Evolutionary conservation across 2,329 filamentous ascomycete species (phyloP), one percentile per base, ranked within the genome.

Genomic region (Neonectria neomacrospora): DNA sequence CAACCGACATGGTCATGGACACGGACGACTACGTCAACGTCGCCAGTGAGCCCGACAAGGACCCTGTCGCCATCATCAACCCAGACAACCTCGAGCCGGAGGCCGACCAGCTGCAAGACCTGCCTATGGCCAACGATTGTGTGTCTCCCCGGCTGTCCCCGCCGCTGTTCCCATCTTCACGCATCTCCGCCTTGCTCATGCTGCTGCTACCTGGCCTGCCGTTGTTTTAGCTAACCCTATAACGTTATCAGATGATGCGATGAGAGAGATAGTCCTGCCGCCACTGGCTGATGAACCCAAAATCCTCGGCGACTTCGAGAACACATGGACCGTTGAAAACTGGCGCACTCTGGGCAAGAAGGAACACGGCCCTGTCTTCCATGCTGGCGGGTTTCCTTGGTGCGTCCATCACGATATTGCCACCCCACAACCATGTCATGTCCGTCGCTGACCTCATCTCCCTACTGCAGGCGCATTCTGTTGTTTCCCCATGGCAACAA

Each of bases 401-500:
- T 94, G 79, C 75, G 87, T 80, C 61, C 55, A 48, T 44, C 26
- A 30, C 42, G 47, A 16, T 20, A 18, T 45, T 64, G 44, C 41
- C 34, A 47, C 22, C 47, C 53, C 54, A 47, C 48, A 47, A 26
- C 50, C 32, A 50, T 54, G 34, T 44, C 32, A 41, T 64, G 34
- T 23, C 22, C 39, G 44, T 34, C 14, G 23, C 68, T 70, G 61
- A 67, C 68, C 74, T 51, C 66, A 54, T 53, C 28, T 44, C 50
- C 44, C 16, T 52, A 37, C 28, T 48, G 22, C 67, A 94, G 91
- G 96, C 91, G 95, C 73, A 91, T 98, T 72, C 86, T 99, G 14
- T 94, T 99, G 77, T 99, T 99, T 75, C 95, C 96, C 0, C 94
- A 90, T 67, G 96, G 96, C 54, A 99, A 99, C 78, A 95, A 97